Evolutionary conservation across 2,329 filamentous ascomycete genomes (phyloP).

Genomic region (Davidsoniella eucalypti): DNA sequence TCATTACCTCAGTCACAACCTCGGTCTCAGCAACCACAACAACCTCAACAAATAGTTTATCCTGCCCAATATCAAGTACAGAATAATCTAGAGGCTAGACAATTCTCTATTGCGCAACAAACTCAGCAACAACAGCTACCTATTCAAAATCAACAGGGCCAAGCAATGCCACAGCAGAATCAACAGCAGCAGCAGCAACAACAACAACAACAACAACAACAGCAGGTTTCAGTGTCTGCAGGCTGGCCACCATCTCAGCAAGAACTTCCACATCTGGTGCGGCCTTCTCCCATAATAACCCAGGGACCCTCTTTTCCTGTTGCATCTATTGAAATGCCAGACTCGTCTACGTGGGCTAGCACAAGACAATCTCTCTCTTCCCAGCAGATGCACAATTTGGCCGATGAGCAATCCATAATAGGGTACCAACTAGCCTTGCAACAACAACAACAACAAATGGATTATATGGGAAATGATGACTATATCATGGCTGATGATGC

Average conservation of each 20-base stretch:
- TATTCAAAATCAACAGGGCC: not conserved
- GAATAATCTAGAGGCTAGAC: too few relatives aligned
- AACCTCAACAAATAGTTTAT: not conserved
- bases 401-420: not conserved
- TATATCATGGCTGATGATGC: constrained; percentile 15
- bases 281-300: not conserved
- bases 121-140: not conserved
- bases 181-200: not conserved
- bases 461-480: constrained; percentile 5
- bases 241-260: constrained; percentile 3
- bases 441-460: constrained; percentile 5
- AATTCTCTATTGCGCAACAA: too few relatives aligned
- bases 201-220: not conserved
- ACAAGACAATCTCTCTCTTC: not conserved
- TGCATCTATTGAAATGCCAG: not conserved
- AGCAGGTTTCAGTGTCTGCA: not conserved
- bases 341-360: not conserved
- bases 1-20: too few relatives aligned
- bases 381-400: too few relatives aligned
- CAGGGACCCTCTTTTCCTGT: not conserved
- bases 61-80: too few relatives aligned
- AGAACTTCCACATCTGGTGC: not conserved
- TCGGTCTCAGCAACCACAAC: not conserved
- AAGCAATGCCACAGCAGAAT: not conserved
- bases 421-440: not conserved